These are phyloP conservation scores for Fusarium odoratissimum DNA, from an alignment of 2,329 filamentous ascomycete genomes.

Conservation along the genomic window DNA sequence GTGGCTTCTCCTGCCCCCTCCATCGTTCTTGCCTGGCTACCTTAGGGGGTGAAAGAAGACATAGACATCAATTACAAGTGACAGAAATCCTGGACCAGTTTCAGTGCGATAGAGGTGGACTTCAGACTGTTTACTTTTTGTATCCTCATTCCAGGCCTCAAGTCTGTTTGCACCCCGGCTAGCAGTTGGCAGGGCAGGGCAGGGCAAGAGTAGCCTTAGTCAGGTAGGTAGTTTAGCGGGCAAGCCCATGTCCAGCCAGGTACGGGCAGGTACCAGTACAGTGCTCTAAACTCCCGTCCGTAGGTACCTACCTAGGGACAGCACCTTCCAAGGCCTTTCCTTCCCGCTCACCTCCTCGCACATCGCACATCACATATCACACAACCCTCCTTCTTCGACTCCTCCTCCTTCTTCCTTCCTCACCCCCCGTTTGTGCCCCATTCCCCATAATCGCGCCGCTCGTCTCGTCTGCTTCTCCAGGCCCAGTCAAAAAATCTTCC, in stretches of 20 bases:
- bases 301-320: not conserved
- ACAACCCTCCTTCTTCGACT: constrained; percentile 35
- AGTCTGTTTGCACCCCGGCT: not conserved
- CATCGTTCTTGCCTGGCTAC: constrained; percentile 13
- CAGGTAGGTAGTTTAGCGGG: not conserved
- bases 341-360: constrained; percentile 33
- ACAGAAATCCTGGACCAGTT: not conserved
- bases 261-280: constrained; percentile 2
- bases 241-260: not conserved
- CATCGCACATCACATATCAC: constrained; percentile 24
- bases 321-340: constrained; percentile 27
- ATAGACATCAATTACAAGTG: not conserved
- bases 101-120: too few relatives aligned
- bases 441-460: constrained; percentile 40
- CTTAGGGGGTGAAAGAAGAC: not conserved
- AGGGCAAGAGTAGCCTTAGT: not conserved
- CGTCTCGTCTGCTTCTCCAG: constrained; percentile 46
- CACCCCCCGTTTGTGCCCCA: constrained; percentile 39
- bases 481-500: constrained; percentile 42
- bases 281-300: not conserved
- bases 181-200: constrained; percentile 13
- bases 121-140: not conserved
- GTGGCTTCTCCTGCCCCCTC: constrained; percentile 8
- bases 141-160: not conserved
- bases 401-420: constrained; percentile 41